Conservation (phyloP, 1,139 yeast species). For the Diutina catenulata region DNA sequence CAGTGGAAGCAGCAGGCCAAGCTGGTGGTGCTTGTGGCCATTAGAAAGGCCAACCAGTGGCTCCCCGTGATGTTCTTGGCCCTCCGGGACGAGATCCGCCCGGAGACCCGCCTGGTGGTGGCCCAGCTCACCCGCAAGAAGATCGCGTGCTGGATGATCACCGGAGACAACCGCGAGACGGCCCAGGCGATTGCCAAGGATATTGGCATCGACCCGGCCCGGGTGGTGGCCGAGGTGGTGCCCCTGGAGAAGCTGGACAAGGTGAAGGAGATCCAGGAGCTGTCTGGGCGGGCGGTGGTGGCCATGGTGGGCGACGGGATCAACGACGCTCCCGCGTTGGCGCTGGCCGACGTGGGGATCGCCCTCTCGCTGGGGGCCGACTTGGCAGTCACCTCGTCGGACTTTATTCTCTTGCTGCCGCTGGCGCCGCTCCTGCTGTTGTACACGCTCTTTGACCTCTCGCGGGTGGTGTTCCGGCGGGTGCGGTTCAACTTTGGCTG, state of each 20-base stretch:
- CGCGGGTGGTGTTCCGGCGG: constrained; percentile 35
- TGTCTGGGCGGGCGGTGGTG: constrained; percentile 19
- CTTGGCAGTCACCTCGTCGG: constrained; percentile 46
- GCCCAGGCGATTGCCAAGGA: constrained; percentile 59
- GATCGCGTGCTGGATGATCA: constrained; percentile 59
- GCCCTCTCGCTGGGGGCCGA: constrained; percentile 52
- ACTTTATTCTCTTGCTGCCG: constrained; percentile 39
- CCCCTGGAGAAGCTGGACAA: constrained; percentile 62
- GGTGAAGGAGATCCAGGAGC: constrained; percentile 38
- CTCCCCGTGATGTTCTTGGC: constrained; percentile 39
- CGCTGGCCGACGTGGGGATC: constrained; percentile 48
- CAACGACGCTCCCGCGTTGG: constrained; percentile 53
- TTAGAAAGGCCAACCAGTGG: constrained; percentile 19
- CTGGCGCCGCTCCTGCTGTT: constrained; percentile 35
- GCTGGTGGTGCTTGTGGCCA: constrained; percentile 48
- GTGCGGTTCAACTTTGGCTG: constrained; percentile 47
- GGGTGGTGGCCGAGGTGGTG: constrained; percentile 62
- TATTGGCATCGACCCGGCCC: constrained; percentile 39
- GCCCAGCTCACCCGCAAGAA: constrained; percentile 28
- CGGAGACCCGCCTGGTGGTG: constrained; percentile 47
- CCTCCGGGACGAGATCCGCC: constrained; percentile 53
- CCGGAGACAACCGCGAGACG: constrained; percentile 59
- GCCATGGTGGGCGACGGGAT: constrained; percentile 61
- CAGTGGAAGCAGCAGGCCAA: constrained; percentile 55
- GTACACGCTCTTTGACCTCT: constrained; percentile 33